A percentile compares a stretch with the other conserved stretches of the same genome.
These are phyloP conservation scores for Lumnitzera littorea DNA, from an alignment of 345 rosid species.

Conservation along the genomic window DNA sequence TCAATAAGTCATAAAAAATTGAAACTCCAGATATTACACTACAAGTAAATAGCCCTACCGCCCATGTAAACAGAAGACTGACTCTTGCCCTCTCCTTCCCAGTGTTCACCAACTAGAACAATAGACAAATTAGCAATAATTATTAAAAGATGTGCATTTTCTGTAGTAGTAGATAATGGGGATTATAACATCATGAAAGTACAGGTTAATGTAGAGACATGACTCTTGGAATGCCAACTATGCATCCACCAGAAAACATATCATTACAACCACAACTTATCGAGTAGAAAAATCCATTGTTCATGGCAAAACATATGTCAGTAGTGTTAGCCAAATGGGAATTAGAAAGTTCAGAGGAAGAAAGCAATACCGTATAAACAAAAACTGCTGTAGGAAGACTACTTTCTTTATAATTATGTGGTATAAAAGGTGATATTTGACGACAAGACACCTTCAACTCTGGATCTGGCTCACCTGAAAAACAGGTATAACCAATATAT, in stretches of 20 bases:
- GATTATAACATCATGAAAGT: no score
- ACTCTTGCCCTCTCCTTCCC: slow-evolving; percentile 97
- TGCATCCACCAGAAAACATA: no score
- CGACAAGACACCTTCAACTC: slow-evolving; percentile 93
- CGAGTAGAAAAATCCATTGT: no score
- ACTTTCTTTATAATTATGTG: slow-evolving; percentile 92
- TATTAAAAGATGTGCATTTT: no score
- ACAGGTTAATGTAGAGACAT: no score
- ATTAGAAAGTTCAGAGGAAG: not conserved
- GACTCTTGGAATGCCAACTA: no score
- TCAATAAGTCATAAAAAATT: not conserved
- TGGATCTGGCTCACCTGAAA: slow-evolving; percentile 93
- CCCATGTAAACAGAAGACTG: slow-evolving; percentile 93
- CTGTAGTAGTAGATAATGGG: no score
- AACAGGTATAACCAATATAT: not conserved
- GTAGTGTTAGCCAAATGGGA: no score
- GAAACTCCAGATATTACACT: no score
- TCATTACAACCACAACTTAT: no score
- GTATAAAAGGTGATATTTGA: slow-evolving; percentile 96
- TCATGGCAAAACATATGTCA: no score
- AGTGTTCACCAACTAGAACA: slow-evolving; percentile 82
- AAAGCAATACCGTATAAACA: slow-evolving; percentile 74
- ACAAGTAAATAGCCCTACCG: slow-evolving; percentile 47
- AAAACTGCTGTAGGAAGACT: slow-evolving; percentile 96
- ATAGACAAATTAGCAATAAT: not conserved